Percentiles rank a stretch among this genome's conserved stretches.
Conservation (phyloP, 352 stramenopile species). For the Phytophthora pistaciae region DNA sequence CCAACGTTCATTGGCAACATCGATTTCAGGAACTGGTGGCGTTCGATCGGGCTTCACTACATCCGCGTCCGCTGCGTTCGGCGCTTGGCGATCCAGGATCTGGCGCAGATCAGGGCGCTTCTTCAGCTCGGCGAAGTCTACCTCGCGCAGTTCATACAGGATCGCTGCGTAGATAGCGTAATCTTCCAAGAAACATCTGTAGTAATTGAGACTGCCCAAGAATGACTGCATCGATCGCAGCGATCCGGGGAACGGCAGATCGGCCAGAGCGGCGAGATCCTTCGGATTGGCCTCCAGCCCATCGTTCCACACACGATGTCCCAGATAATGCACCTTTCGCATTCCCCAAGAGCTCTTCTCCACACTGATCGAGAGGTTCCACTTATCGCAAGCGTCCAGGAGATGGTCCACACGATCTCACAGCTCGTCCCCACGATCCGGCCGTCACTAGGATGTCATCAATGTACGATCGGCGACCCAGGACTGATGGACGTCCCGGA, state of each 20-base stretch:
- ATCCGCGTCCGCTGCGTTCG: not conserved
- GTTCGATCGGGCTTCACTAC: not conserved
- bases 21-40: not conserved
- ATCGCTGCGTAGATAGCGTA: too few species aligned
- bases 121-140: not conserved
- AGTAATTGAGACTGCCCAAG: constrained; percentile 33
- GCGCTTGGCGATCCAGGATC: not conserved
- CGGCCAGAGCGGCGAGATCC: not conserved
- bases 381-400: not conserved
- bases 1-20: not conserved
- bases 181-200: constrained; percentile 19
- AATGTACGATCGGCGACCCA: not conserved
- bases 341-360: too few species aligned
- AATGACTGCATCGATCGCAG: constrained; percentile 5
- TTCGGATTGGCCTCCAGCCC: constrained; percentile 22
- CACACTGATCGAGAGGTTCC: too few species aligned
- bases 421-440: not conserved
- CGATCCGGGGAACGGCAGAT: constrained; percentile 18
- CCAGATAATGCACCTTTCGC: constrained; percentile 17
- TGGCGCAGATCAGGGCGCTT: not conserved
- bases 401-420: not conserved
- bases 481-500: not conserved
- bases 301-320: constrained; percentile 5
- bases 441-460: not conserved
- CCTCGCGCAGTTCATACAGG: too few species aligned